These are phyloP conservation scores for Coriolopsis trogii DNA, from an alignment of 1,284 basidiomycete species.

Conservation along the genomic window DNA sequence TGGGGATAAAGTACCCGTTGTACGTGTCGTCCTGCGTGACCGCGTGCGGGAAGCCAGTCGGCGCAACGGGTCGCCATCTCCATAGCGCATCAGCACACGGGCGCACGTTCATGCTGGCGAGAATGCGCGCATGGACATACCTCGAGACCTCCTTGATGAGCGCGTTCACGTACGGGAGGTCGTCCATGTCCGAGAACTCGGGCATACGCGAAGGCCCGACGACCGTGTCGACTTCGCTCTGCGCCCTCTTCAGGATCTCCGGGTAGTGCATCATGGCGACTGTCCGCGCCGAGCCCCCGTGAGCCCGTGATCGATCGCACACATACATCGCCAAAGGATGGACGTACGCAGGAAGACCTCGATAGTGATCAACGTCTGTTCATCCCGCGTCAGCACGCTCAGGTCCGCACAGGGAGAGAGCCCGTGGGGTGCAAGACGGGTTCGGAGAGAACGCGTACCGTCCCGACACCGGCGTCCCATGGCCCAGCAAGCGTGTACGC, in stretches of 20 bases:
- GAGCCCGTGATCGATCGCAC: background rate
- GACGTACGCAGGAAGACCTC: background rate
- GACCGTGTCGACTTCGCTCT: conserved; percentile 30
- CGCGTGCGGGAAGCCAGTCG: conserved; percentile 13
- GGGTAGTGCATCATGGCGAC: conserved; percentile 8
- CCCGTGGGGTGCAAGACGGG: background rate
- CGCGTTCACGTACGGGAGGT: conserved; percentile 28
- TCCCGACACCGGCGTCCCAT: conserved; percentile 10
- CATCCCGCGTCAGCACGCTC: no score
- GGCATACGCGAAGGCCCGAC: conserved; percentile 31
- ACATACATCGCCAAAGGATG: background rate
- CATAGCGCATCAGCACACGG: background rate
- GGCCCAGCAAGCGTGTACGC: conserved; percentile 12
- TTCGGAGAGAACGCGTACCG: background rate
- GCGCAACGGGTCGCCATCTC: conserved; percentile 7
- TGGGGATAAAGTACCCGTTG: conserved; percentile 16
- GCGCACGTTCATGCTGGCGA: background rate
- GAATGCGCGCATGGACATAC: background rate
- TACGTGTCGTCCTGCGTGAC: conserved; percentile 16
- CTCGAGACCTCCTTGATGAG: conserved; percentile 14
- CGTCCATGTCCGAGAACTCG: conserved; percentile 27
- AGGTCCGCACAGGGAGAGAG: no score
- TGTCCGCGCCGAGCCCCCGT: background rate
- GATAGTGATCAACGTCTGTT: background rate
- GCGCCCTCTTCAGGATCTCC: conserved; percentile 11